Conservation (phyloP, 2,329 filamentous ascomycete species). For the Penicillium sp. region DNA sequence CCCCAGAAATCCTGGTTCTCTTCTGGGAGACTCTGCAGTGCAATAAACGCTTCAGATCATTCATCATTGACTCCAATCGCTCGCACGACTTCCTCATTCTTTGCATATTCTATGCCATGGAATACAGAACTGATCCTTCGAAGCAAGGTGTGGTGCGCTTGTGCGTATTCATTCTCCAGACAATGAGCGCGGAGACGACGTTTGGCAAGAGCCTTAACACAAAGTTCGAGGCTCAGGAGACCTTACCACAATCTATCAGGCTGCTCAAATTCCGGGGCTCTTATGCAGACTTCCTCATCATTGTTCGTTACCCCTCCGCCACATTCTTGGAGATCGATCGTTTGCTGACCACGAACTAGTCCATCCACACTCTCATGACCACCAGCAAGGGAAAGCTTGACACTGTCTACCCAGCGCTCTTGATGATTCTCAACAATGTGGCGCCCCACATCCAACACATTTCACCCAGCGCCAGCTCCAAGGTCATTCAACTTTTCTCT, state of each 20-base stretch:
- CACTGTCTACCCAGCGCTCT: conserved; percentile 86
- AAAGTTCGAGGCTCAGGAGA: conserved; percentile 84
- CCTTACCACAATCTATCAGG: conserved; percentile 77
- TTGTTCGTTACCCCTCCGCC: conserved; percentile 59
- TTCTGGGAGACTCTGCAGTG: conserved; percentile 98
- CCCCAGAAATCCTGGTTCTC: conserved; percentile 93
- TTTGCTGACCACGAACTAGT: conserved; percentile 56
- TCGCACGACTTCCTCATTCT: conserved; percentile 92
- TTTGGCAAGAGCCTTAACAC: conserved; percentile 92
- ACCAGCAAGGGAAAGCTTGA: conserved; percentile 87
- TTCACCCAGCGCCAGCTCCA: conserved; percentile 74
- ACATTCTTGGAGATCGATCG: background rate
- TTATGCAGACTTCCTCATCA: conserved; percentile 92
- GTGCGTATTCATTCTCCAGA: conserved; percentile 97
- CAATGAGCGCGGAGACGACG: conserved; percentile 86
- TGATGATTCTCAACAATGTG: conserved; percentile 93
- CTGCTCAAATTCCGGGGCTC: conserved; percentile 84
- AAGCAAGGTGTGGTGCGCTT: conserved; percentile 93
- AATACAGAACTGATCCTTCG: conserved; percentile 81
- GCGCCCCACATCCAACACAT: conserved; percentile 81
- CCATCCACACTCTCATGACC: conserved; percentile 89
- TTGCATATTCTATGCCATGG: conserved; percentile 88
- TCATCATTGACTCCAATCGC: conserved; percentile 93
- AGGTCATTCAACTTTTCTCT: conserved; percentile 82
- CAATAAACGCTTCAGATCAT: conserved; percentile 95